A percentile compares a stretch with the other conserved stretches of the same genome.
phyloP scores from a whole-genome alignment of 495 filamentous ascomycete genomes.

The Tuber aestivum region DNA sequence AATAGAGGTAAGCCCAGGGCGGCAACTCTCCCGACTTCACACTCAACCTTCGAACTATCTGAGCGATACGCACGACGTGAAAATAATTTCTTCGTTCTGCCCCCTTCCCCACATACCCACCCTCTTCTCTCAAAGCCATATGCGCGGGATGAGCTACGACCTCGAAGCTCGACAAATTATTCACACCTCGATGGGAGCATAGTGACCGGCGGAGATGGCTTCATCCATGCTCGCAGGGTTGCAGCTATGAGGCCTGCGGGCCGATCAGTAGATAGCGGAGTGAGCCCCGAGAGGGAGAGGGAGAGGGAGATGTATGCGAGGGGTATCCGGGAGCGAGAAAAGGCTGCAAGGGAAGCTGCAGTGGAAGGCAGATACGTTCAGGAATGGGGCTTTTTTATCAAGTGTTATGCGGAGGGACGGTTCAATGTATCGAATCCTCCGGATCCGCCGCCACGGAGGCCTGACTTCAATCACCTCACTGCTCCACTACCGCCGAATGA shows the following conservation, averaged over 20 bases:
- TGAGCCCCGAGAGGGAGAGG: conserved; percentile 13
- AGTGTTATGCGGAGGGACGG: conserved; percentile 43
- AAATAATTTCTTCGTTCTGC: conserved; percentile 16
- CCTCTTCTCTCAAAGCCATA: conserved; percentile 40
- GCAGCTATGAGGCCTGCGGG: conserved; percentile 7
- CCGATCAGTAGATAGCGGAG: background rate
- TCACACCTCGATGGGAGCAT: conserved; percentile 26
- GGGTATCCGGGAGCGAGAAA: conserved; percentile 28
- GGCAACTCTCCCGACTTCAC: conserved; percentile 6
- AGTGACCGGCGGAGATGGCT: conserved; percentile 21
- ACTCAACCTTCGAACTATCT: conserved; percentile 13
- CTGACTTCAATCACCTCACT: conserved; percentile 40
- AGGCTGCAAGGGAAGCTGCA: conserved; percentile 21
- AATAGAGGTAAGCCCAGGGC: conserved; percentile 26
- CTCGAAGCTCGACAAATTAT: conserved; percentile 27
- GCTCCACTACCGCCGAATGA: conserved; percentile 43
- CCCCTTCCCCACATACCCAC: conserved; percentile 39
- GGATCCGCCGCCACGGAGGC: conserved; percentile 39
- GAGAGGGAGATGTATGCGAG: conserved; percentile 32
- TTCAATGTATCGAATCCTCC: conserved; percentile 46
- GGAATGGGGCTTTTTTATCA: conserved; percentile 42
- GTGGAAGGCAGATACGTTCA: conserved; percentile 37
- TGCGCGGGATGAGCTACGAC: conserved; percentile 38
- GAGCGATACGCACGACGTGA: conserved; percentile 16
- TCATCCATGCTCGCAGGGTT: conserved; percentile 27